phyloP scores from a whole-genome alignment of 2,329 filamentous ascomycete species.

The Massarina eburnea region DNA sequence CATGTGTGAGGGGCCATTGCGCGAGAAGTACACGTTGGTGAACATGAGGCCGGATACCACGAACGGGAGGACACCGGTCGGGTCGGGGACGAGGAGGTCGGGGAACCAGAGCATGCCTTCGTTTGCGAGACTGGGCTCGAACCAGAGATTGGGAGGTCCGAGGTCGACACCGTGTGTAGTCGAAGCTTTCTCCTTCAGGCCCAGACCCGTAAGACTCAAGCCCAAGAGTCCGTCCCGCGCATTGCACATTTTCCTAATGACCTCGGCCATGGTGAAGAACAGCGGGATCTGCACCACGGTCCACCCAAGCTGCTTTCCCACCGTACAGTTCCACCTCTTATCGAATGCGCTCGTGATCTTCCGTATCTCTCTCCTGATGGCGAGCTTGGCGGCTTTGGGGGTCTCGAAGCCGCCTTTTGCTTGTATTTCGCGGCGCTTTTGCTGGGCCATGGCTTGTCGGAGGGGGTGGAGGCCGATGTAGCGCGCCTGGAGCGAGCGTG shows the following conservation, averaged over 20 bases:
- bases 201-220: constrained; percentile 17
- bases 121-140: constrained; percentile 54
- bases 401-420: constrained; percentile 22
- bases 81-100: constrained; percentile 57
- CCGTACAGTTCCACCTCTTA: constrained; percentile 31
- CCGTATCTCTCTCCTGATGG: constrained; percentile 18
- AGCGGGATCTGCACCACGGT: constrained; percentile 38
- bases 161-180: constrained; percentile 10
- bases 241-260: constrained; percentile 38
- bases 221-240: constrained; percentile 33
- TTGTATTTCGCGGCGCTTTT: constrained; percentile 24
- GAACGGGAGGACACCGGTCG: constrained; percentile 53
- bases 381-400: constrained; percentile 15
- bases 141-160: constrained; percentile 22
- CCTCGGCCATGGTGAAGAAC: constrained; percentile 41
- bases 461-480: constrained; percentile 49
- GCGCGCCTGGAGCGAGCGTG: constrained; percentile 43
- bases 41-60: constrained; percentile 53
- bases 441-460: constrained; percentile 30
- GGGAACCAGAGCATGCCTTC: constrained; percentile 65
- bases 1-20: constrained; percentile 18
- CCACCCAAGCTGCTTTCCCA: constrained; percentile 28
- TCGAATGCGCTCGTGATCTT: constrained; percentile 27
- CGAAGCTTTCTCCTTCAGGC: not conserved
- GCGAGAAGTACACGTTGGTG: constrained; percentile 46